Conservation (phyloP, 2,329 filamentous ascomycete genomes). For the Macrophomina pseudophaseolina region DNA sequence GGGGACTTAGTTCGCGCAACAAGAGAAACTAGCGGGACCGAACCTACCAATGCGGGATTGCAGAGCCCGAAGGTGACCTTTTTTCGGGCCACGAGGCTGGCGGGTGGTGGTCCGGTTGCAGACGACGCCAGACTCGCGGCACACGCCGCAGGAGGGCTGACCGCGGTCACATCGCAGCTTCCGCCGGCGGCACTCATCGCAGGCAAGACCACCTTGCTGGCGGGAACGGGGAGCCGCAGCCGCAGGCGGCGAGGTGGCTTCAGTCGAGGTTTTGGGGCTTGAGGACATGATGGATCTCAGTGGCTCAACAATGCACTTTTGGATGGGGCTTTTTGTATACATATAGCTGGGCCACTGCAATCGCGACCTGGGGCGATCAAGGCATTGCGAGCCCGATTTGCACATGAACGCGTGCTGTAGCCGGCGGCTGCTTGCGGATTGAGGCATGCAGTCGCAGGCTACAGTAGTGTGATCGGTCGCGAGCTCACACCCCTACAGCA, state of each 20-base stretch:
- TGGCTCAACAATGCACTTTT: background rate
- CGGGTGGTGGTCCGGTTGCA: constrained; percentile 16
- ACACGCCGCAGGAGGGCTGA: constrained; percentile 16
- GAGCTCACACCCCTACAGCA: background rate
- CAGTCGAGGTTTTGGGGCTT: background rate
- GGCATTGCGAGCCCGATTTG: too few relatives aligned
- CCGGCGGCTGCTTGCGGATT: too few relatives aligned
- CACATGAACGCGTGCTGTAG: too few relatives aligned
- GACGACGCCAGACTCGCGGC: constrained; percentile 10
- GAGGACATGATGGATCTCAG: background rate
- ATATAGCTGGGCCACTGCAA: background rate
- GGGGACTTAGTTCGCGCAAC: background rate
- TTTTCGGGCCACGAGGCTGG: constrained; percentile 24
- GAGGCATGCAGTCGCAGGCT: too few relatives aligned
- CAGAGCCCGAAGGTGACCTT: constrained; percentile 20
- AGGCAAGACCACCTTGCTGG: background rate
- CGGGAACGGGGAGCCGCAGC: background rate
- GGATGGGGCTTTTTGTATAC: background rate
- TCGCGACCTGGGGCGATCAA: too few relatives aligned
- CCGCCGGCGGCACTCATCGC: background rate
- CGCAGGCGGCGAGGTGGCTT: background rate
- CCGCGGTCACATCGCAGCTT: constrained; percentile 25
- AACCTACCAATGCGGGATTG: constrained; percentile 12
- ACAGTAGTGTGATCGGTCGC: too few relatives aligned
- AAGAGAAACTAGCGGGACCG: background rate